Conservation (phyloP, 305 asterid species). For the Solanum hybrid region DNA sequence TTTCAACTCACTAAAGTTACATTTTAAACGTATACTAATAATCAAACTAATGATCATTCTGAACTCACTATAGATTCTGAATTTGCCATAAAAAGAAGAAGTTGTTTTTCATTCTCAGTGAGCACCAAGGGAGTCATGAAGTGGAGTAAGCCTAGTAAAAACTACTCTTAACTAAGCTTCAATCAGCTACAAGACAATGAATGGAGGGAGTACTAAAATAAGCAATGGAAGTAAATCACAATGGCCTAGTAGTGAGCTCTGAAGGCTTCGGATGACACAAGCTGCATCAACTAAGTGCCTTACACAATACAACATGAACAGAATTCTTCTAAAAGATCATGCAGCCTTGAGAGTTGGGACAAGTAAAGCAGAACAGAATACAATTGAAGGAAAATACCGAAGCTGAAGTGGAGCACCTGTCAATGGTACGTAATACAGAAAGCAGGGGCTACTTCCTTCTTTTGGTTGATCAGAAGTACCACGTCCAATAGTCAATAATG, state of each 20-base stretch:
- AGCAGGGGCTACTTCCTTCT: not conserved
- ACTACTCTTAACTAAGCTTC: not conserved
- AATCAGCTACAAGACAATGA: not conserved
- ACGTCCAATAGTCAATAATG: too few relatives aligned
- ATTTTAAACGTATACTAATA: not conserved
- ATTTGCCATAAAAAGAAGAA: not conserved
- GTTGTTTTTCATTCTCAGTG: not conserved
- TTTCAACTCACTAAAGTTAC: not conserved
- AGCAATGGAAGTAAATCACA: not conserved
- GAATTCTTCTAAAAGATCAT: not conserved
- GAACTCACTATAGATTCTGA: not conserved
- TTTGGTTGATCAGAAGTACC: not conserved
- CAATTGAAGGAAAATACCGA: not conserved
- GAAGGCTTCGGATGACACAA: not conserved
- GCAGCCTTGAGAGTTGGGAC: not conserved
- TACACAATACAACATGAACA: not conserved
- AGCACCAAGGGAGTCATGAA: not conserved
- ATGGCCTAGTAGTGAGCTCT: not conserved
- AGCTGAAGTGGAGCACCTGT: not conserved
- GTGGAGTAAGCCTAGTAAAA: not conserved
- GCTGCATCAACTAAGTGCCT: not conserved
- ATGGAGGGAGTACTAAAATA: not conserved
- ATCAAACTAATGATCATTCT: not conserved
- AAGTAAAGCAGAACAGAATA: not conserved
- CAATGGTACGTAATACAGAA: not conserved